Conservation (phyloP, 192 early-diverging fungal species). For the Coemansia sp. region DNA sequence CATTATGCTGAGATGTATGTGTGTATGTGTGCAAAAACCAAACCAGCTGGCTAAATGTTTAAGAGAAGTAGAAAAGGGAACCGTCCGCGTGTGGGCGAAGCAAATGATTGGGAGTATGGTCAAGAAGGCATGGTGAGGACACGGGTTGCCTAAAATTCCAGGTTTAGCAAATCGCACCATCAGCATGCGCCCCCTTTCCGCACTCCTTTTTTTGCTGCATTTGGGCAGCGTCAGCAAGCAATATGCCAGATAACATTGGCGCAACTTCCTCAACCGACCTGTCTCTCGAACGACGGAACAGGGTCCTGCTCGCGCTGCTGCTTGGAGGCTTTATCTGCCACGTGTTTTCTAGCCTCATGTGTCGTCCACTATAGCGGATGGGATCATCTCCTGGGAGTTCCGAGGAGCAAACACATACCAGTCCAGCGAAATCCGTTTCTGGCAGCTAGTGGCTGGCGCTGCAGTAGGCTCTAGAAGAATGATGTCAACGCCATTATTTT, state of each 20-base stretch:
- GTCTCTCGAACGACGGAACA: not conserved
- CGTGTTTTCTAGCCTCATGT: not conserved
- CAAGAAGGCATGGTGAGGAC: not conserved
- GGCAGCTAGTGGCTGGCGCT: not conserved
- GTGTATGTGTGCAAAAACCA: not conserved
- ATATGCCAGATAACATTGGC: not conserved
- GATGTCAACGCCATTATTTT: not conserved
- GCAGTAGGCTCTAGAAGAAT: not conserved
- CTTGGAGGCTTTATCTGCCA: not conserved
- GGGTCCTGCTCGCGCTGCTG: not conserved
- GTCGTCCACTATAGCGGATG: not conserved
- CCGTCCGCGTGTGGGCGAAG: not conserved
- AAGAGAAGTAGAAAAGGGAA: constrained; percentile 1
- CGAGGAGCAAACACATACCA: not conserved
- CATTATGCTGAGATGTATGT: not conserved
- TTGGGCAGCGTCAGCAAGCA: not conserved
- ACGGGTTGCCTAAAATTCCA: not conserved
- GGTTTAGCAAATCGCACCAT: constrained; percentile 3
- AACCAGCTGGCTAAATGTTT: not conserved
- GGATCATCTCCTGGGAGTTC: not conserved
- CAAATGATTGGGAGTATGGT: not conserved
- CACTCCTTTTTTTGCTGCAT: not conserved
- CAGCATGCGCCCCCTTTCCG: constrained; percentile 17
- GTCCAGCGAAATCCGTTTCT: not conserved
- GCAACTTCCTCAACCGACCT: not conserved